Percentiles rank a stretch among this genome's conserved stretches.
phyloP scores from a whole-genome alignment of 2,329 filamentous ascomycete species.

The Plenodomus tracheiphilus region DNA sequence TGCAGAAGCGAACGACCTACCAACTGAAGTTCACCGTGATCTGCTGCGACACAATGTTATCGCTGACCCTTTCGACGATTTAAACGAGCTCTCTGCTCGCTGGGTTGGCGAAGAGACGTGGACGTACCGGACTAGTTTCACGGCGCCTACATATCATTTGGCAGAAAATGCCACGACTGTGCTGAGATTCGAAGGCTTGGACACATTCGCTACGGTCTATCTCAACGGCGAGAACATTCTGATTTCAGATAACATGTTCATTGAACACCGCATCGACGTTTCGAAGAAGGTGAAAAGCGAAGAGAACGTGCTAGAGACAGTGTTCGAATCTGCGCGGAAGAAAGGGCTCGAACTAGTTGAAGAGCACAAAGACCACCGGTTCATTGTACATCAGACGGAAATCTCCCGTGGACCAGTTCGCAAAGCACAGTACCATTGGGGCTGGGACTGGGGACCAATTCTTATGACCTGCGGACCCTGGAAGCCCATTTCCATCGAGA shows the following conservation, averaged over 20 bases:
- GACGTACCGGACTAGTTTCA: slow-evolving; percentile 45
- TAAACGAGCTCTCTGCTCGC: slow-evolving; percentile 53
- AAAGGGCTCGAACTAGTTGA: slow-evolving; percentile 57
- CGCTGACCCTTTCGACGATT: slow-evolving; percentile 52
- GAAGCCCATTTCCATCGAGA: slow-evolving; percentile 71
- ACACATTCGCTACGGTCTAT: slow-evolving; percentile 63
- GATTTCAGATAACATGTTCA: slow-evolving; percentile 65
- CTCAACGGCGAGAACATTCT: slow-evolving; percentile 60
- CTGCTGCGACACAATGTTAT: slow-evolving; percentile 53
- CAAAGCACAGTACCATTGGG: slow-evolving; percentile 56
- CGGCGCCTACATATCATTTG: slow-evolving; percentile 38
- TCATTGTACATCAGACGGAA: slow-evolving; percentile 45
- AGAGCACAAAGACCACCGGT: slow-evolving; percentile 57
- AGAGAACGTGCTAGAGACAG: slow-evolving; percentile 57
- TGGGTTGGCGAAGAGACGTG: slow-evolving; percentile 54
- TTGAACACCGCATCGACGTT: slow-evolving; percentile 59
- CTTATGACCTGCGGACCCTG: slow-evolving; percentile 59
- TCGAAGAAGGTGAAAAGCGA: slow-evolving; percentile 44
- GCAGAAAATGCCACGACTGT: slow-evolving; percentile 39
- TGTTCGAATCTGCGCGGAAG: slow-evolving; percentile 59
- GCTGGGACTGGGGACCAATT: slow-evolving; percentile 56
- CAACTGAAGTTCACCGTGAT: slow-evolving; percentile 53
- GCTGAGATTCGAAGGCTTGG: slow-evolving; percentile 65
- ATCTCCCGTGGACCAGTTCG: slow-evolving; percentile 58
- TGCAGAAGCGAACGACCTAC: slow-evolving; percentile 48